Conservation (phyloP, 805 yeast species). For the Candida pseudofarinosa region DNA sequence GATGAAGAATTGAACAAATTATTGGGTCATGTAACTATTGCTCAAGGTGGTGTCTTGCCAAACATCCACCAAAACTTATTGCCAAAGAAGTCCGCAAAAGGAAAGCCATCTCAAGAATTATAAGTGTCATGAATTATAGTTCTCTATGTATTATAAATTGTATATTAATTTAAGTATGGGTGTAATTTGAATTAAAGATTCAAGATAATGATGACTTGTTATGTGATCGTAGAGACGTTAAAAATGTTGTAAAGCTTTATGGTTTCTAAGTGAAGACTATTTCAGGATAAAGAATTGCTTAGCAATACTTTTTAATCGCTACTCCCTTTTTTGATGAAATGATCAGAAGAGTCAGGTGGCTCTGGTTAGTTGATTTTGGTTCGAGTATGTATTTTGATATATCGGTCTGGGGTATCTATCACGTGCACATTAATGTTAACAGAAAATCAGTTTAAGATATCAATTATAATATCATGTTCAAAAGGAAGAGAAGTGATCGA, state of each 20-base stretch:
- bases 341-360: too few relatives aligned
- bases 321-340: too few relatives aligned
- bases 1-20: constrained; percentile 50
- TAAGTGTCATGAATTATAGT: constrained; percentile 23
- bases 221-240: background rate
- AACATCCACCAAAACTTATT: constrained; percentile 47
- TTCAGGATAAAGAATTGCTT: too few relatives aligned
- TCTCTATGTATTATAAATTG: constrained; percentile 14
- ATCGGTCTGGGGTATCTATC: too few relatives aligned
- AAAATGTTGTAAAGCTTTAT: background rate
- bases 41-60: constrained; percentile 53
- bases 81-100: constrained; percentile 53
- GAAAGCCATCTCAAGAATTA: constrained; percentile 56
- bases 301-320: too few relatives aligned
- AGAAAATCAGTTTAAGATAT: too few relatives aligned
- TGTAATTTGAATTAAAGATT: background rate
- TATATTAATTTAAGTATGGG: constrained; percentile 4
- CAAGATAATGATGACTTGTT: background rate
- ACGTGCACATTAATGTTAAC: too few relatives aligned
- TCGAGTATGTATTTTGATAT: too few relatives aligned
- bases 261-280: too few relatives aligned
- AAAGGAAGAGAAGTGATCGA: constrained; percentile 9
- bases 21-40: constrained; percentile 48
- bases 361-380: too few relatives aligned
- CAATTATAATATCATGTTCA: background rate